Base-by-base conservation (phyloP, 176 grass and related monocot genomes). In the Stipa capillata region DNA sequence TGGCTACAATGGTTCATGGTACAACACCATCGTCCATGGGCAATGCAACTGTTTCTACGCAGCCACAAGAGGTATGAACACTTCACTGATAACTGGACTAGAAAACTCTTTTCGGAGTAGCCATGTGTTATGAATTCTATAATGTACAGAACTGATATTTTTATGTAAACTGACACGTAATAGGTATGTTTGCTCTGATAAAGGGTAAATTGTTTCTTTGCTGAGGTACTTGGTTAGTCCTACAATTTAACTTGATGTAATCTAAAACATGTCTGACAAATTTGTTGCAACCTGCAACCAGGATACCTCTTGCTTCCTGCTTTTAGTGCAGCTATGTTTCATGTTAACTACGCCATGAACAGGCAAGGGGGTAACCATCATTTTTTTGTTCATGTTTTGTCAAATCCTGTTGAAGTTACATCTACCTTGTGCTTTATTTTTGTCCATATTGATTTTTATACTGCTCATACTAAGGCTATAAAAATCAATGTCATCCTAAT, bases 1-100 rank as follows among this genome's bases (percentile, higher is more conserved):
- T 90, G 69, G n/a, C 89, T 67, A 74, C 90, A 28, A 80, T 79
- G 79, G 34, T 85, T 58, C 84, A 84, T 82, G 84, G 76, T 50
- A 69, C 83, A 74, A 1, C 73, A 9, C 36, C 79, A 37, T 82
- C 72, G 14, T 78, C 88, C 37, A 84, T 79, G 59, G 81, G 60
- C 48, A 82, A 85, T 68, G 33, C 88, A 59, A 74, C 70, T 50
- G 67, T 81, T 78, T 64, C 92, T 48, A 69, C 79, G 3, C 86
- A 82, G 14, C 53, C 85, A 63, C 80, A 82, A 15, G 92, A 89
- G 89, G 92, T 94, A 89, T 39, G 24, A 37, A 41, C 35, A 32
- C 21, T 45, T 80, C 2, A 18, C 39, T n/a, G 7, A 80, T 74
- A 13, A 58, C 31, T 64, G 10, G 7, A 66, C 5, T 45, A 52